Percentiles rank a stretch among this genome's conserved stretches.
These are phyloP conservation scores for Thermomucor indicae-seudaticae DNA, from an alignment of 371 early-diverging fungal species.

Conservation along the genomic window DNA sequence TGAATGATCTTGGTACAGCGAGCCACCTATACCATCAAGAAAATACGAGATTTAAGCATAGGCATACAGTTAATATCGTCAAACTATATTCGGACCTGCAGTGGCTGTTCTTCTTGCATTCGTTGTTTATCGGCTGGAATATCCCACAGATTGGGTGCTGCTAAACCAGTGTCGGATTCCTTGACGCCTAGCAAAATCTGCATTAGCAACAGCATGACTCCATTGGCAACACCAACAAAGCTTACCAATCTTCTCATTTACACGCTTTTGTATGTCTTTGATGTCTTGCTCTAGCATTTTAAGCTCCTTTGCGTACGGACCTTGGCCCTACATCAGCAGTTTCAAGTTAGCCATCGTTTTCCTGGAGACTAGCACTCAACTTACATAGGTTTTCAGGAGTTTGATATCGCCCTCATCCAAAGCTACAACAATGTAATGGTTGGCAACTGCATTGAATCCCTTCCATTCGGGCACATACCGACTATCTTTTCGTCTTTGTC, in stretches of 20 bases:
- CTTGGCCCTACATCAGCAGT: conserved; percentile 77
- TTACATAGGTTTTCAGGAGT: conserved; percentile 87
- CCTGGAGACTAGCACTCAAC: conserved; percentile 1
- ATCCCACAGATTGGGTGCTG: conserved; percentile 99
- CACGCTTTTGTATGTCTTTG: conserved; percentile 92
- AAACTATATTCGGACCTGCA: conserved; percentile 71
- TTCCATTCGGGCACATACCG: conserved; percentile 44
- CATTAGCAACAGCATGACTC: no score
- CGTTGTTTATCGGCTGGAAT: conserved; percentile 97
- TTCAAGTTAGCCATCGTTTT: background rate
- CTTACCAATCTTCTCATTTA: conserved; percentile 95
- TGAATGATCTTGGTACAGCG: conserved; percentile 97
- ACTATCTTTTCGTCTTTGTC: conserved; percentile 85
- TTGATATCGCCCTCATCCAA: conserved; percentile 98
- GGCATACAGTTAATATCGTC: background rate
- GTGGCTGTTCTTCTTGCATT: conserved; percentile 95
- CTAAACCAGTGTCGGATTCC: conserved; percentile 99
- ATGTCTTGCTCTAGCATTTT: conserved; percentile 90
- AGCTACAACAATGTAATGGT: conserved; percentile 31
- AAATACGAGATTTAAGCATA: conserved; percentile 13
- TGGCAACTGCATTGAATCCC: background rate
- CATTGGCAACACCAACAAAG: background rate
- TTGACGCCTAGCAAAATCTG: conserved; percentile 76
- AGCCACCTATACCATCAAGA: conserved; percentile 66
- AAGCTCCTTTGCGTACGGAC: conserved; percentile 92